These are phyloP conservation scores for Eimeria mitis DNA, from an alignment of 169 alveolate species.

Conservation along the genomic window DNA sequence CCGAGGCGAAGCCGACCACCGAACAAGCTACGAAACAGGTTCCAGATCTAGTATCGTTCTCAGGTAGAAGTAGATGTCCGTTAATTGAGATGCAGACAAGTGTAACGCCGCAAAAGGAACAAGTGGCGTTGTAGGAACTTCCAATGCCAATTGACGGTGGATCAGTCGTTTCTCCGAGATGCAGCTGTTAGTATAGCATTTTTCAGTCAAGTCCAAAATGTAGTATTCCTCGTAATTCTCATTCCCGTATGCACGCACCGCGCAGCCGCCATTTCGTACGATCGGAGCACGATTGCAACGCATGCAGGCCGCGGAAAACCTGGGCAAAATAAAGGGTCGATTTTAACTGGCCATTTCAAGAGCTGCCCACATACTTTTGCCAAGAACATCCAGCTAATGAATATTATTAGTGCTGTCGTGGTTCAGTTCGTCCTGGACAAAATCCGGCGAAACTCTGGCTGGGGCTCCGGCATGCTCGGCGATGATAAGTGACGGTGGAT, in stretches of 20 bases:
- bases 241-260: too few species aligned
- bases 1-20: neutral
- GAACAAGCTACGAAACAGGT: neutral
- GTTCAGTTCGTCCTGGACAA: neutral
- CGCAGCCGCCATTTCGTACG: neutral
- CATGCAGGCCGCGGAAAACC: neutral
- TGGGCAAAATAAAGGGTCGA: neutral
- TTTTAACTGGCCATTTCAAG: neutral
- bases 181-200: neutral
- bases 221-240: neutral
- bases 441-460: neutral
- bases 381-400: neutral
- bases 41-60: neutral
- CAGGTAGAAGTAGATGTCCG: neutral
- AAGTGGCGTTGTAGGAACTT: neutral
- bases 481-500: constrained; percentile 13
- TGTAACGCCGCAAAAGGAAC: neutral
- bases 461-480: constrained; percentile 55
- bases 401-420: neutral
- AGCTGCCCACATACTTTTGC: neutral
- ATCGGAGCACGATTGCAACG: neutral
- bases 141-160: neutral
- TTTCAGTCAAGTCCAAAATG: neutral
- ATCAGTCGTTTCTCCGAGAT: neutral
- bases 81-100: neutral